These are phyloP conservation scores for Simplicillium aogashimaense DNA, from an alignment of 2,329 filamentous ascomycete species.

Conservation along the genomic window DNA sequence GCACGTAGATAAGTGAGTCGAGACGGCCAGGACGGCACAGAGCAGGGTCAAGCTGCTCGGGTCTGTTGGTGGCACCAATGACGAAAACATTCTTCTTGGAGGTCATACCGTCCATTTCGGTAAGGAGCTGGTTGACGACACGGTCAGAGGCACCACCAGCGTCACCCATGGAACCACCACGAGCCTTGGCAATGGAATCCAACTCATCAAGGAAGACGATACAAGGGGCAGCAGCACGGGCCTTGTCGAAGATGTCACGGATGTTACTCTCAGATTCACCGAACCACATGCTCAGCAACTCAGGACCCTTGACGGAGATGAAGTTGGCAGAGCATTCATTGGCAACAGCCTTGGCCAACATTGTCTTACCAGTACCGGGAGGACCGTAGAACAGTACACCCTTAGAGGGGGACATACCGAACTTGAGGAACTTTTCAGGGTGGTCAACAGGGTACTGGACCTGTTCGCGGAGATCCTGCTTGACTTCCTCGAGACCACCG, in stretches of 20 bases:
- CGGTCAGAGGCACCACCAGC: slow-evolving; percentile 97
- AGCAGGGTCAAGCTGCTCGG: slow-evolving; percentile 95
- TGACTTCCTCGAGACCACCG: slow-evolving; percentile 95
- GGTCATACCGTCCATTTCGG: slow-evolving; percentile 99
- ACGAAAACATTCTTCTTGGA: slow-evolving; percentile 99
- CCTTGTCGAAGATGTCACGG: slow-evolving; percentile 99
- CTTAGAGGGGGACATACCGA: slow-evolving; percentile 92
- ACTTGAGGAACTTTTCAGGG: slow-evolving; percentile 99
- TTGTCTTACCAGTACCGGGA: slow-evolving; percentile 99
- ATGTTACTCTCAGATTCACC: slow-evolving; percentile 99
- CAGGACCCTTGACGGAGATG: slow-evolving; percentile 97
- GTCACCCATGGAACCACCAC: slow-evolving; percentile 92
- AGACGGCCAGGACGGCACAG: slow-evolving; percentile 98
- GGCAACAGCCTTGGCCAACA: slow-evolving; percentile 98
- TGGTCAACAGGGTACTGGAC: slow-evolving; percentile 99
- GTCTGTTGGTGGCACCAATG: slow-evolving; percentile 96
- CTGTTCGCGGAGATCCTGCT: slow-evolving; percentile 98
- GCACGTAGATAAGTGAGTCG: slow-evolving; percentile 96
- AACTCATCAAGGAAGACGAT: slow-evolving; percentile 98
- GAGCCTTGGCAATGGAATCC: slow-evolving; percentile 98
- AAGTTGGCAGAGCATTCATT: slow-evolving; percentile 99
- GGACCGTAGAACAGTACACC: slow-evolving; percentile 99
- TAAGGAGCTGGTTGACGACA: slow-evolving; percentile 99
- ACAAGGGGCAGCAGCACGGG: slow-evolving; percentile 91
- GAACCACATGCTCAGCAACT: slow-evolving; percentile 97